Conservation (phyloP, 1,284 basidiomycete genomes). For the Lentinula novae-zelandiae region DNA sequence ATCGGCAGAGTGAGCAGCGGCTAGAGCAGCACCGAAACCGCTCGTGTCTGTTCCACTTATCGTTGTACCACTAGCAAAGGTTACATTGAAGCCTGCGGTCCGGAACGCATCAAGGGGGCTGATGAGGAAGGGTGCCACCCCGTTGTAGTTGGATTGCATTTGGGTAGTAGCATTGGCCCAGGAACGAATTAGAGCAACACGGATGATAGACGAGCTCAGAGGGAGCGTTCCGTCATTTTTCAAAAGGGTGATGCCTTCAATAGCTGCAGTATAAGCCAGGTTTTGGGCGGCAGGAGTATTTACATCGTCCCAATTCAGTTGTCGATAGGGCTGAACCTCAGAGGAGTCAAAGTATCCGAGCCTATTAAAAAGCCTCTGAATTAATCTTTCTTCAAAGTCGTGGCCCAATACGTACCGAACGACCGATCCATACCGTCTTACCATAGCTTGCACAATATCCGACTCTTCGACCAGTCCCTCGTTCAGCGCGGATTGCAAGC, state of each 20-base stretch:
- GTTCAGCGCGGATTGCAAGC: constrained; percentile 44
- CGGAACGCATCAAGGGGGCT: constrained; percentile 47
- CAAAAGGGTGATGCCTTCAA: constrained; percentile 50
- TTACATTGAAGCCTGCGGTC: constrained; percentile 42
- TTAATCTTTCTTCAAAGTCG: background rate
- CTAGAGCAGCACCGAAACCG: constrained; percentile 55
- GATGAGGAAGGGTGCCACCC: constrained; percentile 49
- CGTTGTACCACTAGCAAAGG: constrained; percentile 38
- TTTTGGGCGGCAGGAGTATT: constrained; percentile 43
- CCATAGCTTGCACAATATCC: constrained; percentile 39
- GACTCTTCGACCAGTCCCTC: constrained; percentile 40
- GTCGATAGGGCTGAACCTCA: constrained; percentile 44
- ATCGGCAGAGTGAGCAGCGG: constrained; percentile 61
- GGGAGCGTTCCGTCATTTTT: constrained; percentile 57
- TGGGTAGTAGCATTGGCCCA: constrained; percentile 51
- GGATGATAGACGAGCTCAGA: constrained; percentile 36
- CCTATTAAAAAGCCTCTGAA: constrained; percentile 21
- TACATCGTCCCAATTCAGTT: constrained; percentile 41
- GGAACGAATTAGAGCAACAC: constrained; percentile 50
- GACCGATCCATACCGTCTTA: constrained; percentile 47
- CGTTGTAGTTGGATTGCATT: constrained; percentile 56
- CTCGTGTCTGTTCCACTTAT: constrained; percentile 34
- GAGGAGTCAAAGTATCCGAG: constrained; percentile 55
- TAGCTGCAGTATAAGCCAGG: constrained; percentile 47
- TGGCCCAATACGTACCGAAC: constrained; percentile 34